These are phyloP conservation scores for Coemansia sp. DNA, from an alignment of 192 early-diverging fungal species.

Conservation along the genomic window DNA sequence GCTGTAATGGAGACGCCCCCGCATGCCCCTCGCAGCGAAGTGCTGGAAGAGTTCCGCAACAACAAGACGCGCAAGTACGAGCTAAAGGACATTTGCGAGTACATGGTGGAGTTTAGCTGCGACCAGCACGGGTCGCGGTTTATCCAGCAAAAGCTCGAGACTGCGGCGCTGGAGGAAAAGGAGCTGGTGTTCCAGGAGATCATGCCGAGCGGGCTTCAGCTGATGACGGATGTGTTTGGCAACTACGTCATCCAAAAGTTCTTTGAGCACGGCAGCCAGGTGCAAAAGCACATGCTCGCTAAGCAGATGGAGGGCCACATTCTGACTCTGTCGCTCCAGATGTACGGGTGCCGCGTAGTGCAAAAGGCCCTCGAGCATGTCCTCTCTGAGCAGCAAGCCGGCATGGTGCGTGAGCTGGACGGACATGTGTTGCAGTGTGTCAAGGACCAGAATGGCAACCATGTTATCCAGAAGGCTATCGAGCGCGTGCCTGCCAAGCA, in stretches of 20 bases:
- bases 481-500: slow-evolving; percentile 92
- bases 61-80: slow-evolving; percentile 98
- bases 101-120: slow-evolving; percentile 97
- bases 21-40: slow-evolving; percentile 73
- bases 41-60: slow-evolving; percentile 96
- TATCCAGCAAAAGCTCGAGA: slow-evolving; percentile 98
- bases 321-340: slow-evolving; percentile 89
- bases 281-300: slow-evolving; percentile 90
- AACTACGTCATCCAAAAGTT: slow-evolving; percentile 99
- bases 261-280: slow-evolving; percentile 96
- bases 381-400: slow-evolving; percentile 85
- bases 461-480: slow-evolving; percentile 99
- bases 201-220: slow-evolving; percentile 81
- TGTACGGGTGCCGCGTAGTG: slow-evolving; percentile 99
- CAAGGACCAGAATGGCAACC: slow-evolving; percentile 99
- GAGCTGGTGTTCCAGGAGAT: slow-evolving; percentile 97
- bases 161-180: slow-evolving; percentile 90
- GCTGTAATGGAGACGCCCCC: slow-evolving; percentile 52
- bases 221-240: slow-evolving; percentile 99
- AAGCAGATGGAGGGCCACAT: slow-evolving; percentile 97
- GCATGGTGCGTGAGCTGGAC: slow-evolving; percentile 88
- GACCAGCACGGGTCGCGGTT: slow-evolving; percentile 99
- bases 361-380: slow-evolving; percentile 98
- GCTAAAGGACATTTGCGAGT: slow-evolving; percentile 89
- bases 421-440: slow-evolving; percentile 97